Base-by-base conservation (phyloP, 148 eudicot genomes). In the Heliamphora exappendiculata region DNA sequence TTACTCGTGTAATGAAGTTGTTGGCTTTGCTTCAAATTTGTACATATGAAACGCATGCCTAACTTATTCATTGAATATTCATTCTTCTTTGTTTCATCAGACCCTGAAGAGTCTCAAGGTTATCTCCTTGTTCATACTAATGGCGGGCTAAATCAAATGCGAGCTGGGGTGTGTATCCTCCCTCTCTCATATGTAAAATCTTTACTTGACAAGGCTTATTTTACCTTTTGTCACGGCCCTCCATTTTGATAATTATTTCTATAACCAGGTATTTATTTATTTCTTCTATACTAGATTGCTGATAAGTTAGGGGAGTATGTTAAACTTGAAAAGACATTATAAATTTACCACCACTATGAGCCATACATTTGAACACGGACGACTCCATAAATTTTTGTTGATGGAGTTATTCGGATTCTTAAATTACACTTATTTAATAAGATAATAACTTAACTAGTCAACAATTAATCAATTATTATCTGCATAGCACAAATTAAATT, bases 131-230 rank as follows among this genome's bases (percentile, higher is more conserved):
- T 94, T 73, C 88, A 94, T 79, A 82, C 97, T 75, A 94, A 94
- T 89, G 98, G 98, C 9, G 98, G 98, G 62, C 96, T 94, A 66
- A 94, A 94, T 84, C 98, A 94, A 85, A 94, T 94, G 98, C 90
- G 98, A 76, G 96, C 97, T 68, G 98, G 98, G 93, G 98, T 94
- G 13, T 53, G 88, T 83, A 36, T 77, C 47, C 57, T 63, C 53
- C 75, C 71, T 70, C 39, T 41, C 39, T 24, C 62, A 29, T 13
- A 9, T 68, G 12, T 65, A 2, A 16, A 9, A 34, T 22, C 34
- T 1, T 2, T 42, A 41, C 11, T n/a, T 24, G 0, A 39, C 16
- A 1, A 8, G 50, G 16, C 12, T 22, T 67, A 44, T 67, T 65
- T 67, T 42, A 67, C 33, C 49, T 67, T 22, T 67, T 1, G 13